These are phyloP conservation scores for Chaetomium sp. DNA, from an alignment of 2,329 filamentous ascomycete genomes.

Conservation along the genomic window DNA sequence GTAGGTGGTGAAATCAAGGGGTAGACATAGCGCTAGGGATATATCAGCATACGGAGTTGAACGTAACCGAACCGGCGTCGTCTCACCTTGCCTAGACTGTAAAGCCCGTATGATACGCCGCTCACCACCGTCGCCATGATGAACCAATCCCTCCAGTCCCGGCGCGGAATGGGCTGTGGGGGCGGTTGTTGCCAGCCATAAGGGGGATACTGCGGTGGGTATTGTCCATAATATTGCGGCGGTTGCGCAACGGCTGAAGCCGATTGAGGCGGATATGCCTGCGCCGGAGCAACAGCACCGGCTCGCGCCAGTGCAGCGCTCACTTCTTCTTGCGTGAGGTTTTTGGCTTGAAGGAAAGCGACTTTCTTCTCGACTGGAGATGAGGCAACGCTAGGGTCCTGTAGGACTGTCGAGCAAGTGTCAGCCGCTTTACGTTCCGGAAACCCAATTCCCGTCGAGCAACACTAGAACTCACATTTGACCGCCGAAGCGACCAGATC, in stretches of 20 bases:
- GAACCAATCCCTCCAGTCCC: slow-evolving; percentile 99
- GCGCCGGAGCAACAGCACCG: slow-evolving; percentile 47
- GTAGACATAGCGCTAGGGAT: slow-evolving; percentile 75
- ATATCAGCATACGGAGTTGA: slow-evolving; percentile 33
- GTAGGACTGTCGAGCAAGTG: slow-evolving; percentile 66
- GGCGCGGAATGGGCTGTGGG: slow-evolving; percentile 64
- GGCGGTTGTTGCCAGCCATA: slow-evolving; percentile 61
- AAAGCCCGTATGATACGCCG: slow-evolving; percentile 86
- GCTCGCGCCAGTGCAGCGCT: slow-evolving; percentile 78
- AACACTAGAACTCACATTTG: slow-evolving; percentile 32
- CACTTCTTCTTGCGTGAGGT: slow-evolving; percentile 94
- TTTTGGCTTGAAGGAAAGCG: slow-evolving; percentile 93
- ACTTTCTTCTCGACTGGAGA: slow-evolving; percentile 92
- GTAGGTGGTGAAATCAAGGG: slow-evolving; percentile 92
- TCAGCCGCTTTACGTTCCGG: slow-evolving; percentile 3
- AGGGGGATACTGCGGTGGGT: slow-evolving; percentile 51
- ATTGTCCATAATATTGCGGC: slow-evolving; percentile 52
- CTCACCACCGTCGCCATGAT: slow-evolving; percentile 97
- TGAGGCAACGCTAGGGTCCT: slow-evolving; percentile 86
- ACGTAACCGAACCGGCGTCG: neutral
- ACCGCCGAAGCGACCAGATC: slow-evolving; percentile 80
- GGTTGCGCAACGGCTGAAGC: slow-evolving; percentile 43
- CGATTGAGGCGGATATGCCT: slow-evolving; percentile 43
- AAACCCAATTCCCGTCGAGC: neutral
- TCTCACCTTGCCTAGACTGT: slow-evolving; percentile 77